Evolutionary conservation across 2,329 filamentous ascomycete genomes (phyloP), one percentile per base, ranked within the genome.

Genomic region (Seiridium unicorne): DNA sequence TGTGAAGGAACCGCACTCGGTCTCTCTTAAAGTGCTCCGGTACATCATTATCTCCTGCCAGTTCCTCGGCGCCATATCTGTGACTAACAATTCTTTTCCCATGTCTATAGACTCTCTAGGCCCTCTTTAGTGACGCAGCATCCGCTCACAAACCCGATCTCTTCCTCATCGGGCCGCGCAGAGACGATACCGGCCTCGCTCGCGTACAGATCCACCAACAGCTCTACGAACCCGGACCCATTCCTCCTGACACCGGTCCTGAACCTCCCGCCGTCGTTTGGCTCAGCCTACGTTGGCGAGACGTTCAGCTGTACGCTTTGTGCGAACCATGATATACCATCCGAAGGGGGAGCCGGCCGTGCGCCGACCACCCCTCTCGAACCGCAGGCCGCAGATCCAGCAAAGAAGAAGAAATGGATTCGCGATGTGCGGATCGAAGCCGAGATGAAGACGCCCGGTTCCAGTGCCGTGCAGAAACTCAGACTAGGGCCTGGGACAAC

Each of bases 271-370:
- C 89, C 93, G 13, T 90, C 92, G 0, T 98, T 99, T 73, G 94
- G 93, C 49, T 94, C 92, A 10, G 93, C 94, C 7, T 97, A 97
- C 73, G 94, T 98, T 26, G 95, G 95, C 68, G 93, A 98, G 78
- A 92, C 89, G 0, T 98, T 99, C 76, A 89, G 89, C 64, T 99
- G 95, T 76, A 97, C 94, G 1, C 83, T 98, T 31, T 97, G 93
- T 77, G 93, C 91, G n/a, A 97, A 97, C 79, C 94, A 97, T 73
- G 94, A 98, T 77, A 62, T 77, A 77, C 51, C 69, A 4, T 34
- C 44, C 32, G 44, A 49, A 8, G 70, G 68, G 18, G 18, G 18
- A 26, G 18, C 18, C 18, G 18, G 18, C 18, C 18, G 18, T 26
- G 18, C 18, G 18, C 18, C 18, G 18, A 26, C 18, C 18, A 26